Evolutionary conservation across 2,329 filamentous ascomycete species (phyloP).

Genomic region (Periconia sp.): DNA sequence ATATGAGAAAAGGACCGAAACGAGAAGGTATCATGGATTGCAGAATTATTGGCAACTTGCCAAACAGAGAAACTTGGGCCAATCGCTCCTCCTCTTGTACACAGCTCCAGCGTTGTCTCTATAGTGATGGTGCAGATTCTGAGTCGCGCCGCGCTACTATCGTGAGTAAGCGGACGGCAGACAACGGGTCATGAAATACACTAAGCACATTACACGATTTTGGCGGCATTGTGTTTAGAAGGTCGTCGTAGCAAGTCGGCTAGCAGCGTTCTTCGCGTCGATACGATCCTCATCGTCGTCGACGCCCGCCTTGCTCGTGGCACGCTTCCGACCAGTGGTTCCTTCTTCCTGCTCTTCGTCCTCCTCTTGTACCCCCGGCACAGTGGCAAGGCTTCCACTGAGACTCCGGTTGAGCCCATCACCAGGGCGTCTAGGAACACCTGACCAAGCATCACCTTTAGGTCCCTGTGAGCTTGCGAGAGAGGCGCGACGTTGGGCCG

Average conservation of each 20-base stretch:
- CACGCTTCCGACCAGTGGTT: conserved; percentile 54
- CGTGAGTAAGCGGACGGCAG: no score
- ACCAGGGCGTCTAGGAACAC: conserved; percentile 79
- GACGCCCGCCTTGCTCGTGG: conserved; percentile 58
- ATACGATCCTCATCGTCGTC: conserved; percentile 93
- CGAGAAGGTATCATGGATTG: conserved; percentile 10
- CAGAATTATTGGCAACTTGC: not conserved
- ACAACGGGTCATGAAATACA: no score
- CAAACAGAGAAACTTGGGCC: not conserved
- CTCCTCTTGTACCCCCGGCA: conserved; percentile 66
- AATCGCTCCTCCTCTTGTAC: conserved; percentile 2
- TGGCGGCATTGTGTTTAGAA: conserved; percentile 72
- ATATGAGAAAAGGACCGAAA: no score
- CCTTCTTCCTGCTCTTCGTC: conserved; percentile 60
- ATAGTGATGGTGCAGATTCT: not conserved
- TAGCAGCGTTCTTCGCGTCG: conserved; percentile 94
- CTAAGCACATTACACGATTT: no score
- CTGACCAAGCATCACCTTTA: conserved; percentile 98
- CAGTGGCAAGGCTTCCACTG: conserved; percentile 70
- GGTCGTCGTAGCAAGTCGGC: conserved; percentile 89
- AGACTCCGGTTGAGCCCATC: conserved; percentile 78
- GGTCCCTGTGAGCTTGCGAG: conserved; percentile 90
- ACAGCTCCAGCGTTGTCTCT: not conserved
- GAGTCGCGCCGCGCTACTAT: not conserved
- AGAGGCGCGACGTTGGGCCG: conserved; percentile 73